Conservation (phyloP, 1,284 basidiomycete genomes). For the Stygiomarasmius scandens region DNA sequence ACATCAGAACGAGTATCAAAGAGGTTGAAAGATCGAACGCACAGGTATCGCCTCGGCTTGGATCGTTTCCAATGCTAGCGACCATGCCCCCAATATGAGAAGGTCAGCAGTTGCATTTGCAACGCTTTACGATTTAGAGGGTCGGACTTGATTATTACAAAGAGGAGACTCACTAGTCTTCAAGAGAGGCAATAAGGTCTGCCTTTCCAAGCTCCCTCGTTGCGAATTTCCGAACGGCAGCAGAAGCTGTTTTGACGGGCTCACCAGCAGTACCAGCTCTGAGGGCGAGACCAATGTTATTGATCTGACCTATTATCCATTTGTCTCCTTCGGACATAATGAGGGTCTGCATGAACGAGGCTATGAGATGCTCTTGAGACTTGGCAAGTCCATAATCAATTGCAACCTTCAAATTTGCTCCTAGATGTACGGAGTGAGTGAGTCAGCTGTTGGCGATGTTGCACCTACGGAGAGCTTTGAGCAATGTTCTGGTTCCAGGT, state of each 20-base stretch:
- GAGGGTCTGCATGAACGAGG: conserved; percentile 81
- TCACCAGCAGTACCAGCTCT: conserved; percentile 62
- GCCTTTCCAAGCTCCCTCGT: conserved; percentile 78
- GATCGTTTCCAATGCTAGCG: conserved; percentile 53
- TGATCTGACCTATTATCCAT: conserved; percentile 69
- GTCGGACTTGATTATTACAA: conserved; percentile 1
- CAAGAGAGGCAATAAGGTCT: conserved; percentile 72
- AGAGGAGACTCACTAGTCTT: conserved; percentile 72
- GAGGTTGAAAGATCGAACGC: no score
- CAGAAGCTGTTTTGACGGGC: conserved; percentile 68
- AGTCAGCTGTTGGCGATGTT: neutral
- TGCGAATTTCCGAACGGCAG: conserved; percentile 73
- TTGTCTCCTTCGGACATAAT: conserved; percentile 87
- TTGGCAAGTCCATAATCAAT: conserved; percentile 80
- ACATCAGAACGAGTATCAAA: no score
- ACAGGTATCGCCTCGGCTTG: conserved; percentile 68
- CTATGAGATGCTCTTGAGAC: conserved; percentile 76
- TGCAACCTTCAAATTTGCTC: conserved; percentile 78
- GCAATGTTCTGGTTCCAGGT: conserved; percentile 61
- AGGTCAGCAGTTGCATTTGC: conserved; percentile 81
- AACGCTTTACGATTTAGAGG: conserved; percentile 54
- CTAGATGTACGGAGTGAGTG: conserved; percentile 37
- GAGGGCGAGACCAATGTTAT: conserved; percentile 61
- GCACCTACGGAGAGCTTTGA: conserved; percentile 73
- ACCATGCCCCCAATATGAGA: conserved; percentile 75